Conservation (phyloP, 345 rosid genomes). For the Aquilaria sinensis region DNA sequence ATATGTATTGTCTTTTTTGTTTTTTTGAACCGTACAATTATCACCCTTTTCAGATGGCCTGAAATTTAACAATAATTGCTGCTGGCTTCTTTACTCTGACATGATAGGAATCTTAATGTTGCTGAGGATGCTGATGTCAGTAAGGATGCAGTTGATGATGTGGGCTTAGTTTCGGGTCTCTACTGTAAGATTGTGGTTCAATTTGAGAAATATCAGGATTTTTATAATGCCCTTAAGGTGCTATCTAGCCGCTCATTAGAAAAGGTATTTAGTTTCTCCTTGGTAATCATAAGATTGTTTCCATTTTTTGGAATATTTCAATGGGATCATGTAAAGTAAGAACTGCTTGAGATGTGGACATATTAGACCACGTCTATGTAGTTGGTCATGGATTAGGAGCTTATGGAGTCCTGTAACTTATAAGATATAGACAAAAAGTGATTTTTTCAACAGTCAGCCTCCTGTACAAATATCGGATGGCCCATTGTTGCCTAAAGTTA, state of each 20-base stretch:
- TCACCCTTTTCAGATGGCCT: conserved; percentile 8
- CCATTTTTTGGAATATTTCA: background rate
- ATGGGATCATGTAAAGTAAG: background rate
- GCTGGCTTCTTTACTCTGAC: conserved; percentile 19
- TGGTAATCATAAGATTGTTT: background rate
- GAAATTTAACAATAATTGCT: conserved; percentile 15
- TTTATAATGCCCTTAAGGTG: conserved; percentile 66
- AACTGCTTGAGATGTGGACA: background rate
- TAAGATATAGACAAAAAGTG: too few relatives aligned
- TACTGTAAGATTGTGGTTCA: conserved; percentile 87
- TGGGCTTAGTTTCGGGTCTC: conserved; percentile 66
- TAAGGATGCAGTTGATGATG: conserved; percentile 44
- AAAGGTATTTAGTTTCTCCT: conserved; percentile 41
- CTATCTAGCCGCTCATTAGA: conserved; percentile 76
- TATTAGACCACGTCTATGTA: background rate
- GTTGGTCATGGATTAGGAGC: background rate
- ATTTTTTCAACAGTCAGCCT: too few relatives aligned
- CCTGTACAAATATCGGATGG: too few relatives aligned
- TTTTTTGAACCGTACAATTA: background rate
- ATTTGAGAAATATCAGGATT: conserved; percentile 70
- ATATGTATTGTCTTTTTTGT: background rate
- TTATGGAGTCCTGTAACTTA: background rate
- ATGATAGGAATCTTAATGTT: conserved; percentile 74
- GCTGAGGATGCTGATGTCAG: conserved; percentile 70
- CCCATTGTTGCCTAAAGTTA: too few relatives aligned